phyloP scores from a whole-genome alignment of 2,329 filamentous ascomycete genomes.

The Bimuria novae-zelandiae region DNA sequence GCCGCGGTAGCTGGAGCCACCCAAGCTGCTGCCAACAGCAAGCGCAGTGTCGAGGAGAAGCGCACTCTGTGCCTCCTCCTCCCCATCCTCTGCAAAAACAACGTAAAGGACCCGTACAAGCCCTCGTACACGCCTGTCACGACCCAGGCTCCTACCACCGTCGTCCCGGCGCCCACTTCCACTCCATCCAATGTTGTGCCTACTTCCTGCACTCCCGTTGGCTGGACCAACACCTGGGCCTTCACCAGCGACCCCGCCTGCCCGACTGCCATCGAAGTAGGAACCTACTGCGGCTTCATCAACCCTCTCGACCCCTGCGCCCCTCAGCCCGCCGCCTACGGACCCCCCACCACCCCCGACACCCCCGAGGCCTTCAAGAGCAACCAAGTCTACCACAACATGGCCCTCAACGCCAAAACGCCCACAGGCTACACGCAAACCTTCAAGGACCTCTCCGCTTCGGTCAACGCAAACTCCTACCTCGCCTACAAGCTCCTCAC shows the following conservation, averaged over 20 bases:
- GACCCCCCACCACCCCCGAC: slow-evolving; percentile 25
- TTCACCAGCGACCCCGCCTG: slow-evolving; percentile 29
- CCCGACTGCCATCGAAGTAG: slow-evolving; percentile 26
- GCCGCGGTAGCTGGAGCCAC: slow-evolving; percentile 16
- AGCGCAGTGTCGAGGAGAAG: slow-evolving; percentile 17
- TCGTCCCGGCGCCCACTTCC: slow-evolving; percentile 14
- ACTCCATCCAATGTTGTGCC: slow-evolving; percentile 25
- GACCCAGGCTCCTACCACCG: slow-evolving; percentile 3
- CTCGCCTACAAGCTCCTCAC: slow-evolving; percentile 30
- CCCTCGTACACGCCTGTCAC: slow-evolving; percentile 3
- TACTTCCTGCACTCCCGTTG: slow-evolving; percentile 25
- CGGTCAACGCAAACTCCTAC: slow-evolving; percentile 25
- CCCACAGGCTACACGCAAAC: slow-evolving; percentile 24
- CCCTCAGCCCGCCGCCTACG: slow-evolving; percentile 30
- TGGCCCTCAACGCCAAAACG: slow-evolving; percentile 28
- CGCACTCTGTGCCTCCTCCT: slow-evolving; percentile 10
- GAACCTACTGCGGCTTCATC: slow-evolving; percentile 34
- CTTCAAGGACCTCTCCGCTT: slow-evolving; percentile 25
- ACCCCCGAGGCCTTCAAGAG: slow-evolving; percentile 30
- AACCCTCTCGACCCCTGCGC: slow-evolving; percentile 33
- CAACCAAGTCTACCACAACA: slow-evolving; percentile 25
- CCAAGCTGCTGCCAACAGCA: slow-evolving; percentile 9
- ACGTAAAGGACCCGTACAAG: background rate
- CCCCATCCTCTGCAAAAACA: background rate
- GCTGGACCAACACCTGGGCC: slow-evolving; percentile 28